Percentiles rank a stretch among this genome's conserved stretches.
Evolutionary conservation across 805 yeast genomes (phyloP).

Genomic region (Ascoidea rubescens): DNA sequence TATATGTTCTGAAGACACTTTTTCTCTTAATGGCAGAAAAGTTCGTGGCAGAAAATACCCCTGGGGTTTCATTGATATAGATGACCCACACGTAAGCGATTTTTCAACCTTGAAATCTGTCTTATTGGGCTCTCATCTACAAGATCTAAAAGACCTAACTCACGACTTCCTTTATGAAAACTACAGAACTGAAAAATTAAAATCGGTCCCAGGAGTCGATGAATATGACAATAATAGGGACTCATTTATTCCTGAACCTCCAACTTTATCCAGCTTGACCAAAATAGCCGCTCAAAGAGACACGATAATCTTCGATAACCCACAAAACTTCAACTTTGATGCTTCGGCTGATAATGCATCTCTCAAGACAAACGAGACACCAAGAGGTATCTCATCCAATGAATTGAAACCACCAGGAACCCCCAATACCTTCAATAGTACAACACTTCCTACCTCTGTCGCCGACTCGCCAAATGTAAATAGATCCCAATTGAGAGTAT

Average conservation of each 20-base stretch:
- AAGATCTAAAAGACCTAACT: conserved; percentile 51
- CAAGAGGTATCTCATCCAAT: background rate
- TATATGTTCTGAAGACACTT: conserved; percentile 47
- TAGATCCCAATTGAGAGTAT: conserved; percentile 56
- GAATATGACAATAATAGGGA: conserved; percentile 12
- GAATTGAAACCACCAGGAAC: background rate
- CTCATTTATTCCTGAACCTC: conserved; percentile 25
- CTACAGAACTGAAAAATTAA: conserved; percentile 50
- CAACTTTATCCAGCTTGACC: conserved; percentile 52
- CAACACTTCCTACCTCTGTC: background rate
- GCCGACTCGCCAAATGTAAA: conserved; percentile 13
- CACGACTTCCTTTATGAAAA: conserved; percentile 52
- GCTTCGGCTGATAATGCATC: background rate
- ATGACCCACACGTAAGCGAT: conserved; percentile 37
- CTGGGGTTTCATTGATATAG: conserved; percentile 56
- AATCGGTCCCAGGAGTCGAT: conserved; percentile 28
- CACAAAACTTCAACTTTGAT: background rate
- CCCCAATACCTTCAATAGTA: background rate
- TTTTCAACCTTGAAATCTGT: conserved; percentile 41
- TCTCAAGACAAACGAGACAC: background rate
- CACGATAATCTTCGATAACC: conserved; percentile 4
- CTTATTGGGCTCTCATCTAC: conserved; percentile 44
- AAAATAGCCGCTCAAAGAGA: conserved; percentile 20
- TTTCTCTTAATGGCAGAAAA: conserved; percentile 32
- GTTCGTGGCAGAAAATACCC: conserved; percentile 58